Base-by-base conservation (phyloP, 352 stramenopile genomes). In the Globisporangium middletonii region DNA sequence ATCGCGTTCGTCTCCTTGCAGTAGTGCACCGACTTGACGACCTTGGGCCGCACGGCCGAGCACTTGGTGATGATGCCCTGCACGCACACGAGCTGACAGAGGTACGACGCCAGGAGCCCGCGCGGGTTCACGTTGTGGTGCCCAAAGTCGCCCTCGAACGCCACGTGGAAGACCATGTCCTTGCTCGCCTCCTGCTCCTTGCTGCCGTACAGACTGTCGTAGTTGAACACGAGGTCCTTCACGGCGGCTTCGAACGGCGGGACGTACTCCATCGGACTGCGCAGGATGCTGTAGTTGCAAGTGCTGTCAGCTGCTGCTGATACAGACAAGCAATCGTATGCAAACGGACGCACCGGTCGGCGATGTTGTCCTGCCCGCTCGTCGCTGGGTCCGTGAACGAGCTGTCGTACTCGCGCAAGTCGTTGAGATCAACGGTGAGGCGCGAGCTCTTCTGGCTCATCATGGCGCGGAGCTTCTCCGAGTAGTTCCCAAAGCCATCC, bases 51-150 rank as follows among this genome's bases (percentile, higher is more conserved):
- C 57, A 99, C 93, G 3, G 92, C 79, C 12, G 96, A 97, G 81
- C 92, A 96, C 76, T 99, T 99, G 16, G 97, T 99, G 26, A 99
- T 96, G 58, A 99, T 99, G 15, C 98, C 97, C 67, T 99, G 96
- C 0, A 99, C 95, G 63, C 96, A 99, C 43, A 99, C 96, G 60
- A 99, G 86, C 55, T 97, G 86, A 9, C 91, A 92, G 11, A 99
- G 70, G 38, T 94, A 94, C 6, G 72, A 83, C 9, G 93, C 93
- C 8, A 93, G 80, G 28, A 99, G 77, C 0, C 88, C 85, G 41
- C 97, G 86, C n/a, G 97, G 97, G 62, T 86, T 97, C 16, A 98
- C 85, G 45, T 98, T 89, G 62, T 94, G 75, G 53, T 89, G 76
- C 12, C 92, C 94, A 52, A 99, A 97, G 55, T 95, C 86, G 30